phyloP scores from a whole-genome alignment of 768 basidiomycete genomes.

The Thelephora aurantiotincta region DNA sequence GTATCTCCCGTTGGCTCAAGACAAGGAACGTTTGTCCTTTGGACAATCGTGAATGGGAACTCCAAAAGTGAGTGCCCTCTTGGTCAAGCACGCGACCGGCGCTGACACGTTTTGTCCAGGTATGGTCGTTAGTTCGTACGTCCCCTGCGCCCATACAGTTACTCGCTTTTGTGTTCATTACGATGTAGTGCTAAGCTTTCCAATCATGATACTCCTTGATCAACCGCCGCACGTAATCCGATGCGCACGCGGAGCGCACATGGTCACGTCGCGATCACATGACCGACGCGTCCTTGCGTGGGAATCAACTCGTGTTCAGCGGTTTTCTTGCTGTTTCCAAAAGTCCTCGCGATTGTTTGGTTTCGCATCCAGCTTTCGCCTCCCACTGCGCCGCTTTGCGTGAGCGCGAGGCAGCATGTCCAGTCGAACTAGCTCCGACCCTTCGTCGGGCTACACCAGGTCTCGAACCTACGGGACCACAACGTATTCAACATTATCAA shows the following conservation, averaged over 20 bases:
- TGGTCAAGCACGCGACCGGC: background rate
- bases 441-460: constrained; percentile 24
- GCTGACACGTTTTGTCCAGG: background rate
- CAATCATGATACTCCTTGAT: too few species aligned
- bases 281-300: background rate
- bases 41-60: constrained; percentile 93
- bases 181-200: too few species aligned
- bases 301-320: background rate
- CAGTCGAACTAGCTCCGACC: constrained; percentile 18
- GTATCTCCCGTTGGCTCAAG: constrained; percentile 98
- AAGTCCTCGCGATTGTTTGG: background rate
- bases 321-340: background rate
- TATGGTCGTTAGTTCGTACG: background rate
- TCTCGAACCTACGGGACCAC: constrained; percentile 52
- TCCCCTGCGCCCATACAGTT: too few species aligned
- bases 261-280: background rate
- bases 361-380: background rate
- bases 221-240: too few species aligned
- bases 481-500: constrained; percentile 37
- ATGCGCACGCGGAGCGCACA: background rate
- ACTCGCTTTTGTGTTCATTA: too few species aligned
- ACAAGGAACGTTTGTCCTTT: constrained; percentile 91
- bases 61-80: constrained; percentile 63
- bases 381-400: background rate
- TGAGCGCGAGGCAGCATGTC: constrained; percentile 17